Evolutionary conservation across 495 filamentous ascomycete species (phyloP), one percentile per base, ranked within the genome.

Genomic region (Penicillium macrosclerotiorum): DNA sequence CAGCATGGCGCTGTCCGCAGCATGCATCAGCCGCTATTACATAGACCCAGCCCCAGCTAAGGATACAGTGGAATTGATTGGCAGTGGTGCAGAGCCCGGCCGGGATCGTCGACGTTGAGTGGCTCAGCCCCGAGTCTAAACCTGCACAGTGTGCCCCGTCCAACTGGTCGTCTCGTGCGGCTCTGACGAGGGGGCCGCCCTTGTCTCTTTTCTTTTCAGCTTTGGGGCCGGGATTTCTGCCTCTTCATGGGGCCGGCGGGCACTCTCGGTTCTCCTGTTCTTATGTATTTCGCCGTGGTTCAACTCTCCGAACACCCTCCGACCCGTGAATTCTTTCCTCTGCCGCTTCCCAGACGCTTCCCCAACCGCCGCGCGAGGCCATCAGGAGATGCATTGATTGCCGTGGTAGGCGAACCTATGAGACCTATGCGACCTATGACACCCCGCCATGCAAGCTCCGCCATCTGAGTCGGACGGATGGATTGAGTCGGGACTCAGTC

Each of bases 181-280:
- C 25, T 30, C 36, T 38, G 20, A 24, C 36, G 14, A 22, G 36
- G 14, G 12, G 18, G 11, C 16, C 18, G 7, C 7, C 16, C 18
- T n/a, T 23, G 19, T 17, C 8, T 20, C 37, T 40, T 26, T 41
- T 41, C 22, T 30, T 30, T 29, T 41, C 24, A 17, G 37, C 23
- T 27, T 8, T 12, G 20, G 8, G 36, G 8, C 36, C 12, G 36
- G 16, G 36, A 38, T 12, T 38, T 38, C 20, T 38, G 4, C n/a
- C n/a, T 38, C 36, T 38, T 38, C 36, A 38, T 38, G 36, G 25
- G 25, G 17, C 36, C 36, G 20, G n/a, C n/a, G n/a, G n/a, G n/a
- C n/a, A n/a, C n/a, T n/a, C n/a, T n/a, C n/a, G n/a, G n/a, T n/a
- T n/a, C n/a, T n/a, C n/a, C n/a, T n/a, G n/a, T n/a, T n/a, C n/a